Base-by-base conservation (phyloP, 140 eudicot genomes). In the Senecio squalidus region DNA sequence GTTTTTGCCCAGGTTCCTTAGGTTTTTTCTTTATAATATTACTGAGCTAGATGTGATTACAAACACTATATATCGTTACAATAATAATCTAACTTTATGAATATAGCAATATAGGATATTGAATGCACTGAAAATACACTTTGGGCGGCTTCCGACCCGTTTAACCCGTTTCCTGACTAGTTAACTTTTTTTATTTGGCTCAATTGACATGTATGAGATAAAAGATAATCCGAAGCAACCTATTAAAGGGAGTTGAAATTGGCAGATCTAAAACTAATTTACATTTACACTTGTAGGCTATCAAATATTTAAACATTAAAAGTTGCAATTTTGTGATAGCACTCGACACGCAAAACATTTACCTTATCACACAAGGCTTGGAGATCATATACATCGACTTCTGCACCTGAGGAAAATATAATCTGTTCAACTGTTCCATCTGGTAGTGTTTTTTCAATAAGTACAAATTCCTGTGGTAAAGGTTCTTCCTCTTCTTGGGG, bases 311-410 rank as follows among this genome's bases (percentile, higher is more conserved):
- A n/a, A n/a, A n/a, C n/a, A n/a, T n/a, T n/a, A n/a, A n/a, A n/a
- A n/a, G n/a, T n/a, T n/a, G n/a, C n/a, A n/a, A n/a, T n/a, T n/a
- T n/a, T n/a, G n/a, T n/a, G n/a, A n/a, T n/a, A n/a, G n/a, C n/a
- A n/a, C n/a, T n/a, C n/a, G n/a, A n/a, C n/a, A n/a, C n/a, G n/a
- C n/a, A n/a, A n/a, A n/a, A n/a, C n/a, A n/a, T n/a, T n/a, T 67
- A 92, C 98, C 95, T 87, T 92, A 58, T 84, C 94, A 15, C 98
- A 86, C 46, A 92, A 84, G 59, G 92, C 84, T 72, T 87, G 92
- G 40, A 92, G 84, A 56, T 84, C 86, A 73, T 92, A 81, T 58
- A 92, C 77, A 34, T 92, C 98, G 14, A 92, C 89, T 44, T 81
- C 74, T 63, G 86, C 98, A 73, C 86, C 98, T 9, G 96, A 81